A percentile compares a stretch with the other conserved stretches of the same genome.
Conservation (phyloP, 2,329 filamentous ascomycete species). For the Cladosporium velox region DNA sequence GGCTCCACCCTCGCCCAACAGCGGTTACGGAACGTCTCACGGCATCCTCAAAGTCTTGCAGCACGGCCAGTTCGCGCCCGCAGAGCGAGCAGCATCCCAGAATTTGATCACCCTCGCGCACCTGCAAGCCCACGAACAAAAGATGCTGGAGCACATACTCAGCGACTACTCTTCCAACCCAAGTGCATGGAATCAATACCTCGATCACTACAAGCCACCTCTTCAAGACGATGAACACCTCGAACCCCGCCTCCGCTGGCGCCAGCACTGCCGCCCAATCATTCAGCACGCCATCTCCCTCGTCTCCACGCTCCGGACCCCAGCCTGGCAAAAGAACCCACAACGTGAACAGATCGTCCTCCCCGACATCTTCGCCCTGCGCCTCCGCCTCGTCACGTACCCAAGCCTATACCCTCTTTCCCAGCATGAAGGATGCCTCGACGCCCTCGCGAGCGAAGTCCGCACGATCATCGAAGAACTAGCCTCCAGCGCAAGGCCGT, state of each 20-base stretch:
- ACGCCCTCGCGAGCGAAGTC: not conserved
- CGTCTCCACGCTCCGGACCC: slow-evolving; percentile 24
- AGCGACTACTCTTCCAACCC: slow-evolving; percentile 2
- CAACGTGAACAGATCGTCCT: slow-evolving; percentile 23
- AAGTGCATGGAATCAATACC: slow-evolving; percentile 16
- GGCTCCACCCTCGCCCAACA: not conserved
- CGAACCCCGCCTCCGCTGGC: slow-evolving; percentile 13
- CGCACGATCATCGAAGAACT: not conserved
- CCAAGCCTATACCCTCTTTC: slow-evolving; percentile 16
- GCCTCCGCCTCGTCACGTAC: slow-evolving; percentile 34
- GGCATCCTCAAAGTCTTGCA: not conserved
- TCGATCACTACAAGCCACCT: slow-evolving; percentile 2
- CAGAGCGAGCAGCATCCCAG: slow-evolving; percentile 29
- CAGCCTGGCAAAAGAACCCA: slow-evolving; percentile 23
- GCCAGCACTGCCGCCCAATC: slow-evolving; percentile 22
- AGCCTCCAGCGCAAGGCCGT: not conserved
- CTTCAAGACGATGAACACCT: not conserved
- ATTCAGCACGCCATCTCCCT: slow-evolving; percentile 21
- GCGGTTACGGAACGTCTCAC: not conserved
- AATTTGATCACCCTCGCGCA: slow-evolving; percentile 20
- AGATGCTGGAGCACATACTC: slow-evolving; percentile 18
- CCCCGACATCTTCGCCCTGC: slow-evolving; percentile 29
- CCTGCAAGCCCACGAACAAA: slow-evolving; percentile 15
- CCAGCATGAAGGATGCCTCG: not conserved
- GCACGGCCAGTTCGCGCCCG: slow-evolving; percentile 27